phyloP scores from a whole-genome alignment of 1,139 yeast genomes.

The Pichia sp. region DNA sequence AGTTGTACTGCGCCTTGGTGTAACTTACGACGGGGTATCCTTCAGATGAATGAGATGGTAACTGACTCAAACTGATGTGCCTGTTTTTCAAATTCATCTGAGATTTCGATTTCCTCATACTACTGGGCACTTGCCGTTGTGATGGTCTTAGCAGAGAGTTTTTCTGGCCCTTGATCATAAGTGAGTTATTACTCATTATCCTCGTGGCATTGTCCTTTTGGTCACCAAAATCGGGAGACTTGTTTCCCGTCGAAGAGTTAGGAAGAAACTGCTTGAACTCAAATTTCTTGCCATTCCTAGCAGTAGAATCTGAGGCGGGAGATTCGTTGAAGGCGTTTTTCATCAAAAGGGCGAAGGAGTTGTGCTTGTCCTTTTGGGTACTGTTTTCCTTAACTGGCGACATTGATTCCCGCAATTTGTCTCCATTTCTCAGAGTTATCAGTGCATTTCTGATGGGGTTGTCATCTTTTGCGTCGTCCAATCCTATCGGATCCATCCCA shows the following conservation, averaged over 20 bases:
- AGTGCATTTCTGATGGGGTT: constrained; percentile 3
- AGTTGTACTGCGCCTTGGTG: constrained; percentile 67
- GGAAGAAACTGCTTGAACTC: constrained; percentile 11
- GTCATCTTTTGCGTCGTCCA: background rate
- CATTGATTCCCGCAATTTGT: constrained; percentile 32
- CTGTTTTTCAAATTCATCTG: constrained; percentile 25
- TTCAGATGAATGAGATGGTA: constrained; percentile 32
- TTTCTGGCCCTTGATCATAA: constrained; percentile 2
- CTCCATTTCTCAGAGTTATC: constrained; percentile 35
- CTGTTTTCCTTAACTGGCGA: constrained; percentile 20
- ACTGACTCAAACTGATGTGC: constrained; percentile 18
- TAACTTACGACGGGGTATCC: constrained; percentile 49
- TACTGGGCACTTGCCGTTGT: background rate
- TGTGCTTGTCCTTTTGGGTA: constrained; percentile 4
- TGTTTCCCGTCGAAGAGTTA: background rate
- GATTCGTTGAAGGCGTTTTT: constrained; percentile 10
- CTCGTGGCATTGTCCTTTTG: background rate
- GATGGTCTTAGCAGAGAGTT: background rate
- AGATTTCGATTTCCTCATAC: constrained; percentile 28
- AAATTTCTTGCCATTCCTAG: background rate
- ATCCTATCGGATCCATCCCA: background rate
- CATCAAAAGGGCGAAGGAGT: constrained; percentile 12
- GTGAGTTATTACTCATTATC: constrained; percentile 1
- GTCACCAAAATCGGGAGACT: background rate
- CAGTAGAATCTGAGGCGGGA: background rate